Conservation (phyloP, 371 early-diverging fungal species). For the Mortierella sp. region DNA sequence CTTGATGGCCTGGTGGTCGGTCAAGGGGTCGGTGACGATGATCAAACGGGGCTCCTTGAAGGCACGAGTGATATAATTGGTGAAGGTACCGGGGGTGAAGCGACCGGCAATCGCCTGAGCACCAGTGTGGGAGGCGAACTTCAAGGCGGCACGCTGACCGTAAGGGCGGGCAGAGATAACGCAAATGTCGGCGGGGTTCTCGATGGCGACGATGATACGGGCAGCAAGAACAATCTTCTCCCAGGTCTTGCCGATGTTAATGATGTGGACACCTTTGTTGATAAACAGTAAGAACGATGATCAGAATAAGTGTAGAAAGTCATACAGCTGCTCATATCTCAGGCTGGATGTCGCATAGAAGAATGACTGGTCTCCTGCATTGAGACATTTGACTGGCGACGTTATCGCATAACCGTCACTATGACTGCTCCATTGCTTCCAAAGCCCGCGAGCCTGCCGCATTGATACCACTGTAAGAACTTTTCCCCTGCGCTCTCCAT, state of each 20-base stretch:
- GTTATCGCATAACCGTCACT: too few species aligned
- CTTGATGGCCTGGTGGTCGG: conserved; percentile 98
- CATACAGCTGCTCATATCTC: conserved; percentile 34
- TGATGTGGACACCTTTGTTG: conserved; percentile 86
- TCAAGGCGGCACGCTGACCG: conserved; percentile 99
- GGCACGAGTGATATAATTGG: conserved; percentile 98
- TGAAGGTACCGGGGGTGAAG: conserved; percentile 99
- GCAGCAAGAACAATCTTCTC: conserved; percentile 99
- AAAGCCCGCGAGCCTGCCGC: too few species aligned
- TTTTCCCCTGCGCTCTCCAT: too few species aligned
- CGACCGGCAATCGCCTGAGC: conserved; percentile 97
- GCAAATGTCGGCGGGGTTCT: conserved; percentile 96
- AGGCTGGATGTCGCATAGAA: conserved; percentile 94
- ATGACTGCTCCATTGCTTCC: too few species aligned
- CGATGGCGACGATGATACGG: conserved; percentile 96
- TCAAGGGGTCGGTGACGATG: conserved; percentile 97
- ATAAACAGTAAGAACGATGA: conserved; percentile 1
- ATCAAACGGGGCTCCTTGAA: conserved; percentile 99
- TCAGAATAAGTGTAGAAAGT: background rate
- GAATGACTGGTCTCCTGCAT: conserved; percentile 43
- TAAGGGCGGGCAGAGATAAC: conserved; percentile 97
- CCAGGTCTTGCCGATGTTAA: conserved; percentile 99
- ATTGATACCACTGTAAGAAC: too few species aligned
- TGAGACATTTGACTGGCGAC: too few species aligned
- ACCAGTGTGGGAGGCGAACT: conserved; percentile 98